Evolutionary conservation across 176 grass and related monocot species (phyloP), one percentile per base, ranked within the genome.

Genomic region (Phoenix roebelenii): DNA sequence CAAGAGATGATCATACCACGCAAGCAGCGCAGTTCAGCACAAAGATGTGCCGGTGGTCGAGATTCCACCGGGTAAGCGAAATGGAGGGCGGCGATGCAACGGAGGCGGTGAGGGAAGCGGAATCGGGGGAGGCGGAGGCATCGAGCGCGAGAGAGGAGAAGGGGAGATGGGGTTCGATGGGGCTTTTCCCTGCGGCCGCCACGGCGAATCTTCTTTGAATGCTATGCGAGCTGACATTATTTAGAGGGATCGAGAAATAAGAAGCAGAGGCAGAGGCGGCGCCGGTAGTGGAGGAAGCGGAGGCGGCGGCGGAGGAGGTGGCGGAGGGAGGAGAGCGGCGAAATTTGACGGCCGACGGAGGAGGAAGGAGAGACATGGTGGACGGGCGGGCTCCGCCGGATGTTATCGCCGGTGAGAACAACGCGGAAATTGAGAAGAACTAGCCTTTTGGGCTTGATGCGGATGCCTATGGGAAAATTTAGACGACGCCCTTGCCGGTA

Each of bases 21-120:
- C 80, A 85, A 26, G 75, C 89, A 56, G 75, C 59, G 62, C 76
- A 22, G 55, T 77, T 62, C 52, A 93, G 80, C 18, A 67, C 55
- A 18, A 64, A 20, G 44, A 88, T 70, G 55, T 77, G 80, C 16
- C 68, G 55, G 22, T 57, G 54, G 24, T 63, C 80, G 16, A 77
- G 68, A 58, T 67, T 65, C 48, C 74, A 54, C n/a, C 26, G 68
- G 14, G 22, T 52, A 18, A 66, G 4, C n/a, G 19, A 54, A 18
- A 17, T 17, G 56, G 20, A 20, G 1, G 52, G 19, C 0, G 72
- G 68, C 75, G 68, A 48, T 62, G 48, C 79, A 7, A 76, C 54
- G 55, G 67, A 5, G 1, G 61, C 18, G 5, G 65, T 59, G 60
- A 76, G n/a, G 16, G 19, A 48, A 15, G 60, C 23, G 15, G 17